Conservation (phyloP, 768 basidiomycete species). For the Auricularia sp. region DNA sequence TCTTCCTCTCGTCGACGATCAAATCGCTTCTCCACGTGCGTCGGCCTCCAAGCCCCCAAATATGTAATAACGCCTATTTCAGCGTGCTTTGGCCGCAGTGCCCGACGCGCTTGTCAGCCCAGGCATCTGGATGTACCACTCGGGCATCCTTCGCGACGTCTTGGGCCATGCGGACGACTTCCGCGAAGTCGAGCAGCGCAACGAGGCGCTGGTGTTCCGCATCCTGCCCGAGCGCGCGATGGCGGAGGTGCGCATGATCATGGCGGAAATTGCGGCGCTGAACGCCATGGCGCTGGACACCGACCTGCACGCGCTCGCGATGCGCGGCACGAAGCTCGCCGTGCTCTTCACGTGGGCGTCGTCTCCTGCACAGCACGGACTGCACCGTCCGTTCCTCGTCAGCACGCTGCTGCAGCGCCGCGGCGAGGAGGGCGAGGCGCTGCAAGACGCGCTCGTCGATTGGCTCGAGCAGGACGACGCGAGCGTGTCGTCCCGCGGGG, state of each 20-base stretch:
- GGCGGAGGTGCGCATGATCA: conserved; percentile 33
- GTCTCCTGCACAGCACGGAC: conserved; percentile 71
- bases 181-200: conserved; percentile 62
- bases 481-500: conserved; percentile 46
- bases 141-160: conserved; percentile 35
- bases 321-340: conserved; percentile 59
- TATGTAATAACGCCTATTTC: not conserved
- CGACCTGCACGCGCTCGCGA: conserved; percentile 45
- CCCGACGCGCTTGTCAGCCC: conserved; percentile 72
- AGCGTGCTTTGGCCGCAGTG: conserved; percentile 63
- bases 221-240: conserved; percentile 47
- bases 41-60: conserved; percentile 6
- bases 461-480: conserved; percentile 65
- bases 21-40: conserved; percentile 53
- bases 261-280: conserved; percentile 46
- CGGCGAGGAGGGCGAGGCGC: conserved; percentile 43
- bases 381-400: conserved; percentile 69
- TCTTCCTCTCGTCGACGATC: conserved; percentile 42
- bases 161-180: conserved; percentile 48
- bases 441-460: conserved; percentile 71
- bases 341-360: conserved; percentile 74
- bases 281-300: conserved; percentile 66
- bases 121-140: conserved; percentile 50
- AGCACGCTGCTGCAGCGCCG: conserved; percentile 53
- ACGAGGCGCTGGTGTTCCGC: conserved; percentile 71